These are phyloP conservation scores for Diaporthe vaccinii DNA, from an alignment of 2,329 filamentous ascomycete genomes.

Conservation along the genomic window DNA sequence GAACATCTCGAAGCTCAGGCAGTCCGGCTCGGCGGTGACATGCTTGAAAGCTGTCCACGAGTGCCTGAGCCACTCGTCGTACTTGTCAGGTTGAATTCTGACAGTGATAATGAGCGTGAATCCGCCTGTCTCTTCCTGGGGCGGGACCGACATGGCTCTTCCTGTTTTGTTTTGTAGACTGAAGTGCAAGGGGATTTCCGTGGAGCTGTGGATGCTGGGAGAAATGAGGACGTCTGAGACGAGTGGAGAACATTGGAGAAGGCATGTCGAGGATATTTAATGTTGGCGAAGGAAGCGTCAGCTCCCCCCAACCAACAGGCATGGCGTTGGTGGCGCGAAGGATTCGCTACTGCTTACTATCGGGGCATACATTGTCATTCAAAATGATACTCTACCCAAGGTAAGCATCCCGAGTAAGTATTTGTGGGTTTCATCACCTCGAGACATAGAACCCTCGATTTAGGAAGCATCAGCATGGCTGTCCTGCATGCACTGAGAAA, in stretches of 20 bases:
- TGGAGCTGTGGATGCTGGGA: no score
- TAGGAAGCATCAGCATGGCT: not conserved
- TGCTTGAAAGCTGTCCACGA: not conserved
- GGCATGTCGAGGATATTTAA: not conserved
- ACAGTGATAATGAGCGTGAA: not conserved
- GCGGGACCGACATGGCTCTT: not conserved
- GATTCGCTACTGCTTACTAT: not conserved
- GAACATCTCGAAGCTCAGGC: not conserved
- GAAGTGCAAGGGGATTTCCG: fast-evolving
- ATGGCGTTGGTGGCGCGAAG: not conserved
- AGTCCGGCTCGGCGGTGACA: not conserved
- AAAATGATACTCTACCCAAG: not conserved
- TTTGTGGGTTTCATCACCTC: not conserved
- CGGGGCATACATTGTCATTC: not conserved
- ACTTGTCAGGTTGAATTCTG: not conserved
- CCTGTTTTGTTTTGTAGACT: not conserved
- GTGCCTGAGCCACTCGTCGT: not conserved
- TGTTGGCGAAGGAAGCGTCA: not conserved
- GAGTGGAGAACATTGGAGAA: not conserved
- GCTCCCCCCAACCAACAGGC: not conserved
- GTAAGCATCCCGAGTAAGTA: not conserved
- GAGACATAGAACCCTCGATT: not conserved
- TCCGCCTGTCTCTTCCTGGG: not conserved
- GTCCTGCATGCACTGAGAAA: not conserved
- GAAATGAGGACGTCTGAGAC: not conserved